Evolutionary conservation across 768 basidiomycete genomes (phyloP).

Genomic region (Xerocomellus intermedius): DNA sequence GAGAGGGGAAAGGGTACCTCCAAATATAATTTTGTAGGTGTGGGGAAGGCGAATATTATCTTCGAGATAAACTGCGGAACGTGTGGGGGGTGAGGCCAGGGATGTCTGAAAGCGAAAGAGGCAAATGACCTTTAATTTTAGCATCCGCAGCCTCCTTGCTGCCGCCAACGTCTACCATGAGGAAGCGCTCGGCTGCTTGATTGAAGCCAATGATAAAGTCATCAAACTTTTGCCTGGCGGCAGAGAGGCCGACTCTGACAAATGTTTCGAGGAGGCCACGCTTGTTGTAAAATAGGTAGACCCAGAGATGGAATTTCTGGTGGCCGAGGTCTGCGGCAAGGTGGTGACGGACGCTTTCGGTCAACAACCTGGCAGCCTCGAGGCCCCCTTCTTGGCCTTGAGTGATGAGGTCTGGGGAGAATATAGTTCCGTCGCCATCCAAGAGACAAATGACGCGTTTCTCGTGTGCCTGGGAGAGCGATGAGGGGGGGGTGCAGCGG

Average conservation of each 20-base stretch:
- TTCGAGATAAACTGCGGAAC: constrained; percentile 37
- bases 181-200: constrained; percentile 63
- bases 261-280: constrained; percentile 56
- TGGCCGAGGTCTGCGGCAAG: constrained; percentile 20
- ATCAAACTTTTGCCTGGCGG: constrained; percentile 46
- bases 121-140: constrained; percentile 64
- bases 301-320: constrained; percentile 50
- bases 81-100: constrained; percentile 8
- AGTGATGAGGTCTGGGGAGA: constrained; percentile 49
- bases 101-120: neutral
- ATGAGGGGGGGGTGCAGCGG: neutral
- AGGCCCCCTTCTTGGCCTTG: constrained; percentile 60
- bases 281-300: constrained; percentile 64
- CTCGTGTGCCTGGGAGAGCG: constrained; percentile 23
- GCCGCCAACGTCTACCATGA: constrained; percentile 67
- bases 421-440: constrained; percentile 66
- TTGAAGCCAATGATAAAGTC: constrained; percentile 71
- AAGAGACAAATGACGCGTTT: constrained; percentile 46
- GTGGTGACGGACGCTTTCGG: constrained; percentile 28
- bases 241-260: constrained; percentile 32
- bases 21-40: constrained; percentile 65
- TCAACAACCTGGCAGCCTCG: constrained; percentile 49
- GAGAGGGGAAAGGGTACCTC: constrained; percentile 40
- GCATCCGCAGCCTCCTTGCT: constrained; percentile 75
- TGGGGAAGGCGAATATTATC: constrained; percentile 52